A percentile compares a stretch with the other conserved stretches of the same genome.
These are phyloP conservation scores for Infundibulicybe gibba DNA, from an alignment of 768 basidiomycete genomes.

Conservation along the genomic window DNA sequence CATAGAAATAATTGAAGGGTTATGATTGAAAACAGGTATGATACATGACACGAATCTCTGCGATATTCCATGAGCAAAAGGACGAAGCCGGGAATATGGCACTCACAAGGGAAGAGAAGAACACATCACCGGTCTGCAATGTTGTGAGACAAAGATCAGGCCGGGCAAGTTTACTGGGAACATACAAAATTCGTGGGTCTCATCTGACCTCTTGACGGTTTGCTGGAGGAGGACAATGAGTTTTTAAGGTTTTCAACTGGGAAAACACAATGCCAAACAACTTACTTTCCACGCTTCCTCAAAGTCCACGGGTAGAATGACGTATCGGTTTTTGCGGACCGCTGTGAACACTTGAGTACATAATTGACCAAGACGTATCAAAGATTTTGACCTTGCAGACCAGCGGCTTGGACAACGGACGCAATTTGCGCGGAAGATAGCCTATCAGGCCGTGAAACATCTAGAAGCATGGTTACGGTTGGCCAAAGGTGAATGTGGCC, in stretches of 20 bases:
- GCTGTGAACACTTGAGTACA: conserved; percentile 40
- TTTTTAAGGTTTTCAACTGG: conserved; percentile 25
- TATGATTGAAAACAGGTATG: conserved; percentile 11
- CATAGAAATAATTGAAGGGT: conserved; percentile 5
- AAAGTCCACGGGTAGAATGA: conserved; percentile 95
- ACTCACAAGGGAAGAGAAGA: not conserved
- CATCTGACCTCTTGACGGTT: conserved; percentile 94
- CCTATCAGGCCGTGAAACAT: conserved; percentile 94
- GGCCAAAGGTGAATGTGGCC: not conserved
- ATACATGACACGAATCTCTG: conserved; percentile 13
- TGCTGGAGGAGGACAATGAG: conserved; percentile 54
- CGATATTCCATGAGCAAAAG: not conserved
- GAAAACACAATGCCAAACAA: conserved; percentile 54
- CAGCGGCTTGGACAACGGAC: conserved; percentile 94
- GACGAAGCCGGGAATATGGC: not conserved
- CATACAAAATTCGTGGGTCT: conserved; percentile 95
- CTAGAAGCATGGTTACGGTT: conserved; percentile 35
- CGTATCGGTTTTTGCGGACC: conserved; percentile 97
- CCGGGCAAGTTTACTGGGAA: conserved; percentile 14
- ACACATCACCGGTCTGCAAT: conserved; percentile 31
- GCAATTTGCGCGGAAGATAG: conserved; percentile 95
- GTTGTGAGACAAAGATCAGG: too few relatives aligned
- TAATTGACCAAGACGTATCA: not conserved
- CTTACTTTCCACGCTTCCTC: conserved; percentile 99
- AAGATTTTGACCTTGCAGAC: conserved; percentile 76